phyloP scores from a whole-genome alignment of 306 rosid species.

The Coriaria nepalensis region DNA sequence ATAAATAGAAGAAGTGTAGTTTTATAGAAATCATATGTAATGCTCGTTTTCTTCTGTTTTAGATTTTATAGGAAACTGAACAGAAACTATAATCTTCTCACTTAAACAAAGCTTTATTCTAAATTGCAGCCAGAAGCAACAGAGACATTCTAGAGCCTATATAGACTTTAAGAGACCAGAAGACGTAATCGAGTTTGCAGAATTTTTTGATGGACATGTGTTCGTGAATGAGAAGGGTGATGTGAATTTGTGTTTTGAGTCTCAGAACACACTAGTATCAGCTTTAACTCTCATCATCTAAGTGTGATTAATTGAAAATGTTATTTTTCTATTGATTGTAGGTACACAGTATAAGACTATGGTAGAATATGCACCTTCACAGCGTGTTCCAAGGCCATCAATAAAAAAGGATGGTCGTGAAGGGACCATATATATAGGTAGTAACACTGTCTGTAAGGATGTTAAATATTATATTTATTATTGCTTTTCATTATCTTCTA shows the following conservation, averaged over 20 bases:
- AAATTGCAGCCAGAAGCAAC: slow-evolving; percentile 63
- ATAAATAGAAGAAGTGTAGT: no score
- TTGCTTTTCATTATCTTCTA: slow-evolving; percentile 2
- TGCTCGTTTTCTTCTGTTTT: not conserved
- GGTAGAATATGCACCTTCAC: slow-evolving; percentile 96
- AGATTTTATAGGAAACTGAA: slow-evolving; percentile 1
- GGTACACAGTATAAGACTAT: slow-evolving; percentile 67
- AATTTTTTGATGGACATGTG: slow-evolving; percentile 71
- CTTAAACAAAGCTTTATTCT: slow-evolving; percentile 13
- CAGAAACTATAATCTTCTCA: slow-evolving; percentile 5
- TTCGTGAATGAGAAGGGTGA: slow-evolving; percentile 92
- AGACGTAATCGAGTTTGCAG: slow-evolving; percentile 77
- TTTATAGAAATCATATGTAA: not conserved
- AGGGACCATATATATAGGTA: slow-evolving; percentile 87
- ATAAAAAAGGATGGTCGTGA: slow-evolving; percentile 76
- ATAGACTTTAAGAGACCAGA: slow-evolving; percentile 51
- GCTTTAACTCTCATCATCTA: no score
- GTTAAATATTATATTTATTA: not conserved
- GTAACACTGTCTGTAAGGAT: not conserved
- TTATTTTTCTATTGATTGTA: slow-evolving; percentile 15
- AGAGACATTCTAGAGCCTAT: slow-evolving; percentile 74
- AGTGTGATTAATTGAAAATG: slow-evolving; percentile 7
- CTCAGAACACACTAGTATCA: not conserved
- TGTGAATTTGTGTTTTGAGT: slow-evolving; percentile 1
- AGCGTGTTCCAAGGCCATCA: slow-evolving; percentile 51